Percentiles rank a stretch among this genome's conserved stretches.
Evolutionary conservation across 805 yeast species (phyloP).

Genomic region (Lipomyces orientalis): DNA sequence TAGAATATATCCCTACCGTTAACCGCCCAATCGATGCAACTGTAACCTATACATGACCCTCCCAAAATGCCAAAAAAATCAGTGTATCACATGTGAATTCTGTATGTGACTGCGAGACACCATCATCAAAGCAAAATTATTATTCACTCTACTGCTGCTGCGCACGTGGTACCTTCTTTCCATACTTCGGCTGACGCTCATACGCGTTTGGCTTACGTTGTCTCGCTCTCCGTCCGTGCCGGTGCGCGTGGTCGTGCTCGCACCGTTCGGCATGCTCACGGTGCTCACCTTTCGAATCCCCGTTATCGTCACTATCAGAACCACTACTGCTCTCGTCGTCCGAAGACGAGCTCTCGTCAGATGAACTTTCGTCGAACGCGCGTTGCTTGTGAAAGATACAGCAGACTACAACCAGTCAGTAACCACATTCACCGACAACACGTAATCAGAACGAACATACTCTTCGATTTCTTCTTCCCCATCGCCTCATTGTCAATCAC

Average conservation of each 20-base stretch:
- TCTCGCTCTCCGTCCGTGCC: constrained; percentile 44
- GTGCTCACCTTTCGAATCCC: constrained; percentile 29
- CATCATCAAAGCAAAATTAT: neutral
- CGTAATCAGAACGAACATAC: constrained; percentile 41
- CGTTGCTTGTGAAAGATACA: constrained; percentile 58
- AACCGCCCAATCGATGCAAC: neutral
- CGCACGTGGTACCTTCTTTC: constrained; percentile 9
- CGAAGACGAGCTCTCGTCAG: constrained; percentile 45
- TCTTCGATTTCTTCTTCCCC: constrained; percentile 87
- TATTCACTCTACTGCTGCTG: neutral
- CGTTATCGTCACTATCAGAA: constrained; percentile 49
- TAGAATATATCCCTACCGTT: no score
- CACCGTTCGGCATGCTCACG: constrained; percentile 7
- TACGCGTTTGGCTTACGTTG: constrained; percentile 77
- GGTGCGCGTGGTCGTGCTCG: constrained; percentile 15
- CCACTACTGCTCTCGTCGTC: constrained; percentile 48
- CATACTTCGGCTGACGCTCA: constrained; percentile 71
- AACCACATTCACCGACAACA: neutral
- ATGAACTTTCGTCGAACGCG: constrained; percentile 48
- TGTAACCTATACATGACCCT: neutral
- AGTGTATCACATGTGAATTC: neutral
- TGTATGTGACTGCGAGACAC: neutral
- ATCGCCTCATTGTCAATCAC: constrained; percentile 89
- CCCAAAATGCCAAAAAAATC: neutral
- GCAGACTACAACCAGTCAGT: constrained; percentile 55